Percentiles rank a stretch among this genome's conserved stretches.
phyloP scores from a whole-genome alignment of 345 rosid species.

The Theobroma cacao region DNA sequence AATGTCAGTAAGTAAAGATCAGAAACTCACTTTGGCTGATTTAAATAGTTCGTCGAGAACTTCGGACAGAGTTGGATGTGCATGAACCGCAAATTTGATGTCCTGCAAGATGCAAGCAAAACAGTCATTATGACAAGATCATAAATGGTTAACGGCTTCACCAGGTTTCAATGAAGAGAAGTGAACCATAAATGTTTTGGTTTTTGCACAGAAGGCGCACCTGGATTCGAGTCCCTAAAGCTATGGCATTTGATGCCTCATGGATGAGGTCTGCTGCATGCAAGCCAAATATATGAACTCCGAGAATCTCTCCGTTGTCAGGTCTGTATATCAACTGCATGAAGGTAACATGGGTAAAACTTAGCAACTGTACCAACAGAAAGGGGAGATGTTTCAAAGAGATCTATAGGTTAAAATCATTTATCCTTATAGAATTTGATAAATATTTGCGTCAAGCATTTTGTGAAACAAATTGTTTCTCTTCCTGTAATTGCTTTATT shows the following conservation, averaged over 20 bases:
- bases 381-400: not conserved
- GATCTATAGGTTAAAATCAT: not conserved
- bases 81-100: slow-evolving; percentile 89
- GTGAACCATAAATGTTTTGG: not conserved
- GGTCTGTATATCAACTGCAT: slow-evolving; percentile 95
- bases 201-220: slow-evolving; percentile 30
- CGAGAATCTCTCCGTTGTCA: slow-evolving; percentile 93
- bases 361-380: not conserved
- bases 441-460: not conserved
- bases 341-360: slow-evolving; percentile 5
- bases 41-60: slow-evolving; percentile 96
- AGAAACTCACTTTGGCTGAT: slow-evolving; percentile 80
- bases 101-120: slow-evolving; percentile 52
- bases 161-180: not conserved
- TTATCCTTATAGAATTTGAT: not conserved
- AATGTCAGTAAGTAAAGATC: not conserved
- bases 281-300: slow-evolving; percentile 95
- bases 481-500: not conserved
- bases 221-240: slow-evolving; percentile 82
- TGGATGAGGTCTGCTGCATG: slow-evolving; percentile 99
- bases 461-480: not conserved
- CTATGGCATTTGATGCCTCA: slow-evolving; percentile 98
- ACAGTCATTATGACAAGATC: not conserved
- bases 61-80: slow-evolving; percentile 97
- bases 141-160: not conserved